Conservation (phyloP, 495 filamentous ascomycete species). For the Daldinia decipiens region DNA sequence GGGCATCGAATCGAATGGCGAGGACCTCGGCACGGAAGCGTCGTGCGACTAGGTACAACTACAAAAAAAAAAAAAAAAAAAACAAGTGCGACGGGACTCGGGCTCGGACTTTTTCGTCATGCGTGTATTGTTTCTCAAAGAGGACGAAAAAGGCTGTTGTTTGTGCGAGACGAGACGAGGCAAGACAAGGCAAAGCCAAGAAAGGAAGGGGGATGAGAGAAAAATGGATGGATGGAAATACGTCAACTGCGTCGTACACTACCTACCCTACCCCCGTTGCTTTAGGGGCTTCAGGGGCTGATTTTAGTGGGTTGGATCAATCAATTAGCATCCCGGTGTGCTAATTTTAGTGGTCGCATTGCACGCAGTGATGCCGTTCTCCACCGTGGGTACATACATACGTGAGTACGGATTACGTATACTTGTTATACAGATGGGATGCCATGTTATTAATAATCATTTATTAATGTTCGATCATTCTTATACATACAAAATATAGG, state of each 20-base stretch:
- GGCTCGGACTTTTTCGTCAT: not conserved
- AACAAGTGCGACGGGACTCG: not conserved
- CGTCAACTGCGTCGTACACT: constrained; percentile 15
- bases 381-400: not conserved
- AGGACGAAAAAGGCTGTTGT: not conserved
- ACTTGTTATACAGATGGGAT: not conserved
- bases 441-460: no score
- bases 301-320: constrained; percentile 5
- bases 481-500: no score
- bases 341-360: constrained; percentile 34
- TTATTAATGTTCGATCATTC: not conserved
- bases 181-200: not conserved
- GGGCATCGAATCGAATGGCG: not conserved
- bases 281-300: constrained; percentile 34
- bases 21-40: not conserved
- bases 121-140: constrained; percentile 7
- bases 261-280: constrained; percentile 15
- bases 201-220: constrained; percentile 5
- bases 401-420: constrained; percentile 4
- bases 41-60: constrained; percentile 5
- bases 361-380: constrained; percentile 11
- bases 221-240: not conserved
- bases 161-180: not conserved
- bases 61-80: no score
- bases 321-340: constrained; percentile 18